Base-by-base conservation (phyloP, 139 green algal genomes). In the Raphidocelis subcapitata region DNA sequence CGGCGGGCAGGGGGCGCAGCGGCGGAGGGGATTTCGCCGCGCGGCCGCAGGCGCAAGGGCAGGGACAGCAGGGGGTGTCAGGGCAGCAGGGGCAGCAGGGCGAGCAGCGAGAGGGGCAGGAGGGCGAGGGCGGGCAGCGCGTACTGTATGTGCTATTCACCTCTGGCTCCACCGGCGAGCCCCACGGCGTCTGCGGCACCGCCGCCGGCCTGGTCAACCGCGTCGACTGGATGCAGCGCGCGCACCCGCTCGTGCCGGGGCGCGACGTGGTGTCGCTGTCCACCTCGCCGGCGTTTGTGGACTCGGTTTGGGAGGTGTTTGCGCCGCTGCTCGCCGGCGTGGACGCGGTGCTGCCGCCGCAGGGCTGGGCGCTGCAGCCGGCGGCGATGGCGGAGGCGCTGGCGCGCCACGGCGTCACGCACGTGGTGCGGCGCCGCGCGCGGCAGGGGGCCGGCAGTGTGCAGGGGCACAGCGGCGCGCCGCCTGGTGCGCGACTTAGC, bases 111-210 rank as follows among this genome's bases (percentile, higher is more conserved):
- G 55, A 62, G 55, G 55, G 5, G 10, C 24, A 12, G 8, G 10
- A 62, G 26, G 10, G 5, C 5, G n/a, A 16, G 55, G 55, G 5
- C 10, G 26, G 10, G 24, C 59, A 79, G 36, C 75, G 76, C 15
- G 81, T 67, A 61, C 86, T 79, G 56, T 90, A 85, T 51, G 73
- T 94, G 47, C 68, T 94, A 59, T 87, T 74, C 84, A 94, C 89
- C 0, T 92, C 85, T 0, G 89, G 89, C 1, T 89, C 80, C 5
- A 93, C 88, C 18, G 89, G 89, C 3, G 23, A 3, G 3, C 85
- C 89, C 5, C 44, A 77, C 49, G 85, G 82, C 0, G 89, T 94
- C 15, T 47, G 62, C 21, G 82, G 86, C 47, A 86, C 78, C 0
- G 68, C 86, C 37, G 29, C 33, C 36, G 84, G 87, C 32, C 44